Evolutionary conservation across 1,284 basidiomycete species (phyloP), one percentile per base, ranked within the genome.

Genomic region (Cronartium ribicola): DNA sequence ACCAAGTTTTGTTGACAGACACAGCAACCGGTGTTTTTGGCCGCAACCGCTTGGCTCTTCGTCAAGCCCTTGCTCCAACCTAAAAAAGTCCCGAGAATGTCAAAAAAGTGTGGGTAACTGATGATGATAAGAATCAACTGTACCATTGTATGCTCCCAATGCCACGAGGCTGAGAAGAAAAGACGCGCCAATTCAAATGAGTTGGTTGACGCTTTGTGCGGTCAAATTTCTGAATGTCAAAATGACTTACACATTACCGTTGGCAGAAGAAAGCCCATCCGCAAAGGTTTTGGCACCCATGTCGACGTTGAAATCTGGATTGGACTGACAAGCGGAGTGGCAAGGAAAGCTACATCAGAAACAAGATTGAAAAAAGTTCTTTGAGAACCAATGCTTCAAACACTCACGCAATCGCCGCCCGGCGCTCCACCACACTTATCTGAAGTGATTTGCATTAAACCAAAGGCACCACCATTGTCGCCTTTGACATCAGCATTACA

Each of bases 391-490:
- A 75, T 44, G 55, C 77, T 77, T 88, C 88, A 70, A 85, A 84
- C 75, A 90, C 87, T 77, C 83, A 72, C 81, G 84, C 89, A 91
- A 80, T 90, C 84, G 6, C 85, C 86, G 13, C 82, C 82, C 3
- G 88, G 87, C 0, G 88, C 88, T 72, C 83, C 86, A 61, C 80
- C 84, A 79, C 91, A 94, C 82, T 94, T 94, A 78, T 90, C 89
- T 62, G 83, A 80, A 14, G 89, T 89, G 78, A 93, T 85, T 82
- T 94, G 91, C 91, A 94, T 93, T 70, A 85, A 76, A 59, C 91
- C 92, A 78, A 89, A 87, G 80, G 93, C 92, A 68, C 90, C 90
- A 10, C 84, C 89, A 14, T 76, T 62, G 36, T 88, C 89, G 74
- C 92, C 92, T 61, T 87, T 84, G 5, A 85, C 86, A n/a, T 82